Percentiles rank a stretch among this genome's conserved stretches.
Evolutionary conservation across 2,329 filamentous ascomycete genomes (phyloP).

Genomic region (Neopestalotiopsis sp.): DNA sequence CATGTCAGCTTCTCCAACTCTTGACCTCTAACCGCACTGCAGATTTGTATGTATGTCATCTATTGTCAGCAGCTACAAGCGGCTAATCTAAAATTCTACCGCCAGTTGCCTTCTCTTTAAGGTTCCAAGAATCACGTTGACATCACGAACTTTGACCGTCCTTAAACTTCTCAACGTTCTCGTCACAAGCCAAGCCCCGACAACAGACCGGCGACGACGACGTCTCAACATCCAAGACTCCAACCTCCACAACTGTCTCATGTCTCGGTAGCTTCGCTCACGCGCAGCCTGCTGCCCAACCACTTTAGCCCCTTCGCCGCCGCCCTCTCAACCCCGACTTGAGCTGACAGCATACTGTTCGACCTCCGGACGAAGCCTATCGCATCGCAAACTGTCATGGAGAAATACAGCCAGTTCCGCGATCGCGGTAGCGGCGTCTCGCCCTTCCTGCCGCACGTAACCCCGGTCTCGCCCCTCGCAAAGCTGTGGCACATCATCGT

Average conservation of each 20-base stretch:
- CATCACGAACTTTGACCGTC: slow-evolving; percentile 1
- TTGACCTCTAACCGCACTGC: background rate
- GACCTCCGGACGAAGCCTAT: background rate
- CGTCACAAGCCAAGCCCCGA: background rate
- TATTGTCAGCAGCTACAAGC: background rate
- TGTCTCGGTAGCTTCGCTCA: slow-evolving; percentile 1
- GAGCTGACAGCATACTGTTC: background rate
- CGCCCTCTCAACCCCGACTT: background rate
- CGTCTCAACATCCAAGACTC: background rate
- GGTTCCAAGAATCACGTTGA: slow-evolving; percentile 1
- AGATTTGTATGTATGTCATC: background rate
- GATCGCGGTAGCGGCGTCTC: slow-evolving; percentile 95
- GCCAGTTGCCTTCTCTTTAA: background rate
- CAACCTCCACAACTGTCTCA: background rate
- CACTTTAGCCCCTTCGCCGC: background rate
- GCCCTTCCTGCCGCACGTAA: slow-evolving; percentile 85
- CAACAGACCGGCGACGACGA: background rate
- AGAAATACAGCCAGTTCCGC: slow-evolving; percentile 92
- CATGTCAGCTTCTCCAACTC: background rate
- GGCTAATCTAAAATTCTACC: background rate
- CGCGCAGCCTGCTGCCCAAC: slow-evolving; percentile 2
- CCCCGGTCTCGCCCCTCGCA: slow-evolving; percentile 66
- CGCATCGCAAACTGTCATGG: slow-evolving; percentile 60
- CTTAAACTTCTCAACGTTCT: background rate
- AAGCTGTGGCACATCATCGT: slow-evolving; percentile 71